phyloP scores from a whole-genome alignment of 768 basidiomycete species.

The Termitomyces sp. region DNA sequence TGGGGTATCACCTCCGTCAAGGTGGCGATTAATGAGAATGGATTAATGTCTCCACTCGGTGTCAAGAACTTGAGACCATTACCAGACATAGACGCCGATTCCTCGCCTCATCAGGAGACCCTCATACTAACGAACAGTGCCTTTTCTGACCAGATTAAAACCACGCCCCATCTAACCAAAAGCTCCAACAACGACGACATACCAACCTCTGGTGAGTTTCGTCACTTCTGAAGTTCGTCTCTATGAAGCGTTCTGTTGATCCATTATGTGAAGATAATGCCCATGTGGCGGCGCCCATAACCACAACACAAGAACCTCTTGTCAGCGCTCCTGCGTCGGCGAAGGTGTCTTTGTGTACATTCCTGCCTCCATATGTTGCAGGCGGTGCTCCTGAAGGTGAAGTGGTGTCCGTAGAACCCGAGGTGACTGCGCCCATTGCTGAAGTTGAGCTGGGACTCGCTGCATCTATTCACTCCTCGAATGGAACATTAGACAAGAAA shows the following conservation, averaged over 20 bases:
- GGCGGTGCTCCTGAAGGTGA: not conserved
- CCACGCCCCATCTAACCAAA: not conserved
- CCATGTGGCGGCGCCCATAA: conserved; percentile 2
- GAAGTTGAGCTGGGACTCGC: conserved; percentile 16
- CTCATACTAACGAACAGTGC: not conserved
- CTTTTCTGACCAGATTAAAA: not conserved
- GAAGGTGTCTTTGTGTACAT: conserved; percentile 13
- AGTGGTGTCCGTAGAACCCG: not conserved
- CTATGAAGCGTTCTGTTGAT: conserved; percentile 1
- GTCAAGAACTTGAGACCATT: conserved; percentile 59
- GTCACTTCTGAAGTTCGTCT: conserved; percentile 2
- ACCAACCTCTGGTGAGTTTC: conserved; percentile 1
- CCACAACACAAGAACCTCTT: conserved; percentile 10
- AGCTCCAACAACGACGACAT: not conserved
- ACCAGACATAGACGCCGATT: conserved; percentile 36
- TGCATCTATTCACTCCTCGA: conserved; percentile 15
- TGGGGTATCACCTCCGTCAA: conserved; percentile 64
- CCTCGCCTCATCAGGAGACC: conserved; percentile 4
- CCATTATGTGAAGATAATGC: conserved; percentile 3
- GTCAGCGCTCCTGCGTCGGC: conserved; percentile 9
- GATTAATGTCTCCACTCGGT: conserved; percentile 63
- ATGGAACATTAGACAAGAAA: conserved; percentile 8
- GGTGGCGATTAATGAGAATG: conserved; percentile 22
- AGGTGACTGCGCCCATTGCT: not conserved
- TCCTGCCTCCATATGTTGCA: conserved; percentile 15